Evolutionary conservation across 768 basidiomycete genomes (phyloP).

Genomic region (Auriscalpium vulgare): DNA sequence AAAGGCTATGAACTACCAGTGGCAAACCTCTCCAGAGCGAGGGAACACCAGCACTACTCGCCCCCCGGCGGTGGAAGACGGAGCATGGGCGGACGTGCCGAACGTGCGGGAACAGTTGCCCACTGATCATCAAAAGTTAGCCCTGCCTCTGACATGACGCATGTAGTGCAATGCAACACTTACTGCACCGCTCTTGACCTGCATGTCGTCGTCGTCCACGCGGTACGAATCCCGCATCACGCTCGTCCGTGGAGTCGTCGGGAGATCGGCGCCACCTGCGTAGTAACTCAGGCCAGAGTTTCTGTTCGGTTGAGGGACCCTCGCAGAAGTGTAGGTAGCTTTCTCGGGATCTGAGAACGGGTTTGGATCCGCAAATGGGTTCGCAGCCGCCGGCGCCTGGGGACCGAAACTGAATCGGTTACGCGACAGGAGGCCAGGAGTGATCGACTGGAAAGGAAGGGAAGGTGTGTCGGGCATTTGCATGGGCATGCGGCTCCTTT

Average conservation of each 20-base stretch:
- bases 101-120: neutral
- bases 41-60: neutral
- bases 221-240: neutral
- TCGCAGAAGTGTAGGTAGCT: neutral
- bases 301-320: neutral
- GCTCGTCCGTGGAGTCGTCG: neutral
- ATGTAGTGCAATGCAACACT: neutral
- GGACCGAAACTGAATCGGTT: neutral
- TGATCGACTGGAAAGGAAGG: slow-evolving; percentile 5
- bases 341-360: neutral
- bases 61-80: neutral
- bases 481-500: neutral
- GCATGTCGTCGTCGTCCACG: neutral
- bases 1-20: neutral
- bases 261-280: neutral
- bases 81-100: neutral
- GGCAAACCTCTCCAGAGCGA: neutral
- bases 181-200: neutral
- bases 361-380: neutral
- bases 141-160: neutral
- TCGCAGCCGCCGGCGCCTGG: neutral
- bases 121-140: slow-evolving; percentile 2
- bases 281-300: neutral
- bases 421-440: neutral
- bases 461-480: neutral